Conservation (phyloP, 164 flowering plant genomes). For the Macadamia tetraphylla region DNA sequence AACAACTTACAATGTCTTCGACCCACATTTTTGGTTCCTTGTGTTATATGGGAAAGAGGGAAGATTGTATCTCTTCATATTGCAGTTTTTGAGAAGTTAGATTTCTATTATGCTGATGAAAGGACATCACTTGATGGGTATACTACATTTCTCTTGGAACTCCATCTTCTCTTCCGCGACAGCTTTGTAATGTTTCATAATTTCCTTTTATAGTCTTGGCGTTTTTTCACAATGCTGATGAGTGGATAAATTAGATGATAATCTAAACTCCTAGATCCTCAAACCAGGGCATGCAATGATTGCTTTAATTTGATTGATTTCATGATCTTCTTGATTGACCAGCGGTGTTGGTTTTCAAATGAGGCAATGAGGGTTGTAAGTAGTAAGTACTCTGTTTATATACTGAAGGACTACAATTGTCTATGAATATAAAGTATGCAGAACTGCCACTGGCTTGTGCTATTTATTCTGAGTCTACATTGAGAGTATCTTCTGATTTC, state of each 20-base stretch:
- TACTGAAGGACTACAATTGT: neutral
- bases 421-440: conserved; percentile 14
- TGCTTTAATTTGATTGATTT: neutral
- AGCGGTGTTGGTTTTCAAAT: neutral
- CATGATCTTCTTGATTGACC: neutral
- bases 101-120: neutral
- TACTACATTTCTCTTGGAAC: neutral
- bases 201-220: no score
- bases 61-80: neutral
- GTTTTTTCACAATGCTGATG: neutral
- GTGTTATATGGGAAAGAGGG: neutral
- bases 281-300: neutral
- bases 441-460: neutral
- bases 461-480: neutral
- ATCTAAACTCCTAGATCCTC: neutral
- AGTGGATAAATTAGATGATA: neutral
- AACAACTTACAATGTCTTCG: neutral
- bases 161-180: no score
- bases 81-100: neutral
- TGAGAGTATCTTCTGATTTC: neutral
- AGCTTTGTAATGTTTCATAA: no score
- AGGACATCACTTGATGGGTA: neutral
- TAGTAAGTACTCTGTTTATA: conserved; percentile 10
- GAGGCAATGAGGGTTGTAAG: conserved; percentile 8
- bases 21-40: neutral